Percentiles rank a stretch among this genome's conserved stretches.
phyloP scores from a whole-genome alignment of 176 grass and related monocot genomes.

The Pharus latifolius region DNA sequence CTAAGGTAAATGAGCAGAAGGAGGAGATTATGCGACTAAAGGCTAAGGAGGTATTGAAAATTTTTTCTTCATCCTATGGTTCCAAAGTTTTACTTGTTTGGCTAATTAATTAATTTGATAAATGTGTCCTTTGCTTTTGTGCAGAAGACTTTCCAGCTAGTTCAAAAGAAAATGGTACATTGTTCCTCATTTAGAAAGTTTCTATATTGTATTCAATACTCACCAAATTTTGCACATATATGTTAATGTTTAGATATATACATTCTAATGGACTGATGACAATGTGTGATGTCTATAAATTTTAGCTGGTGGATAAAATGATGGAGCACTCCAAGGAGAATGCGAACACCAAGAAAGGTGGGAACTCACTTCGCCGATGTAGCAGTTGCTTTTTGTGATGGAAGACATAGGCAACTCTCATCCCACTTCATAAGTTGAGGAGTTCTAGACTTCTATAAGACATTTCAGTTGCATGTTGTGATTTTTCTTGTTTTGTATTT shows the following conservation, averaged over 20 bases:
- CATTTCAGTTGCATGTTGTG: neutral
- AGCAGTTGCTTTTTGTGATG: constrained; percentile 36
- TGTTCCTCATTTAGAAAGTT: neutral
- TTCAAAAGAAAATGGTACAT: constrained; percentile 66
- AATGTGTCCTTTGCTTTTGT: neutral
- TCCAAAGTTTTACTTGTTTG: neutral
- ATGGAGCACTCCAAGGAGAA: constrained; percentile 30
- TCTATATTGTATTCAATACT: neutral
- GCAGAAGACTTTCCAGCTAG: constrained; percentile 42
- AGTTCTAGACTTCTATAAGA: neutral
- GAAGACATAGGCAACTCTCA: neutral
- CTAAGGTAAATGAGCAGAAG: constrained; percentile 73
- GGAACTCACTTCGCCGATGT: neutral
- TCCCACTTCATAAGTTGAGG: neutral
- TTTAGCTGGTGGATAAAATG: constrained; percentile 43
- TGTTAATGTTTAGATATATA: too few relatives aligned
- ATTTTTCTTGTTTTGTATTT: neutral
- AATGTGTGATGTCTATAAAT: neutral
- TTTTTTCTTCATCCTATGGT: neutral
- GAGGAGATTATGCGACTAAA: constrained; percentile 71
- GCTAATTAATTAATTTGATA: neutral
- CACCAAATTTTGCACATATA: neutral
- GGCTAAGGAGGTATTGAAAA: constrained; percentile 51
- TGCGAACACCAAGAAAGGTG: constrained; percentile 14
- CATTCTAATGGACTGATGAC: constrained; percentile 1